Evolutionary conservation across 106 monocot genomes (phyloP).

Genomic region (Dioscorea alata): DNA sequence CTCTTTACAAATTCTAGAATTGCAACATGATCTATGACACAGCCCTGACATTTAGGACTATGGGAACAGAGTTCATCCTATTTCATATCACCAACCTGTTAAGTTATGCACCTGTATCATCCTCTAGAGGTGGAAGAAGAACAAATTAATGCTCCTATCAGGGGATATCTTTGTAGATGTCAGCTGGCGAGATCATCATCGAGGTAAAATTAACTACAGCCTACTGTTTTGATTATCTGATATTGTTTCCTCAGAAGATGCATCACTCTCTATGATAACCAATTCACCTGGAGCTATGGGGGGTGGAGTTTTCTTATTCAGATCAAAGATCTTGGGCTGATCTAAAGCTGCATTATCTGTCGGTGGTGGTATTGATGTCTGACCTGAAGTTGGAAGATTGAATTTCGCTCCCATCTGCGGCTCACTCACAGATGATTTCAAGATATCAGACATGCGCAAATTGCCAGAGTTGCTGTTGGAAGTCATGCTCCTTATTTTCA

Average conservation of each 20-base stretch:
- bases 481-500: slow-evolving; percentile 33
- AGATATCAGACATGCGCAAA: slow-evolving; percentile 6
- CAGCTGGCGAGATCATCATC: too few relatives aligned
- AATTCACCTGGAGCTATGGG: slow-evolving; percentile 17
- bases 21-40: too few relatives aligned
- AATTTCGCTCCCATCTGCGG: not conserved
- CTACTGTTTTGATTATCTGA: slow-evolving; percentile 52
- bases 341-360: slow-evolving; percentile 5
- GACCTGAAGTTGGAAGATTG: not conserved
- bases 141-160: too few relatives aligned
- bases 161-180: too few relatives aligned
- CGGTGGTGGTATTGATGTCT: slow-evolving; percentile 5
- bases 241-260: slow-evolving; percentile 86
- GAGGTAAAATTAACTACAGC: not conserved
- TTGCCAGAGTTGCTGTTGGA: slow-evolving; percentile 1
- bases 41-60: too few relatives aligned
- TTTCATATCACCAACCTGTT: too few relatives aligned
- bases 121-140: too few relatives aligned
- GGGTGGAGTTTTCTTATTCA: slow-evolving; percentile 15
- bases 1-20: too few relatives aligned
- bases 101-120: too few relatives aligned
- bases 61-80: too few relatives aligned
- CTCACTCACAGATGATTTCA: slow-evolving; percentile 3
- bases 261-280: slow-evolving; percentile 59
- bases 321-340: slow-evolving; percentile 15